Percentiles rank a stretch among this genome's conserved stretches.
These are phyloP conservation scores for Tolypocladium capitatum DNA, from an alignment of 2,329 filamentous ascomycete genomes.

Conservation along the genomic window DNA sequence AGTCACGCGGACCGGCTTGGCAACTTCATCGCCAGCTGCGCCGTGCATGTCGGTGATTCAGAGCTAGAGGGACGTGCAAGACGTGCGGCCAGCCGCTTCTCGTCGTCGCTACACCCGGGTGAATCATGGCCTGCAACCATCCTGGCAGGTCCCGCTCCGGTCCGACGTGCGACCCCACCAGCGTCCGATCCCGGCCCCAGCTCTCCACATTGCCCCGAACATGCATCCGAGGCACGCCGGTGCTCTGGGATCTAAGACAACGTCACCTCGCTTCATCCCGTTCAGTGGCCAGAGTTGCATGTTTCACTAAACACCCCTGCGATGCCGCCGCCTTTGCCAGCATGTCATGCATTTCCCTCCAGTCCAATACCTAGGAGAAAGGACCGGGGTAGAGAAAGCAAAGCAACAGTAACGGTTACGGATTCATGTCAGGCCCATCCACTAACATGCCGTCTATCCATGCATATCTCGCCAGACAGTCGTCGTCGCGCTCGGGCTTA, in stretches of 20 bases:
- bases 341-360: neutral
- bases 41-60: neutral
- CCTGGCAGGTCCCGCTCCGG: neutral
- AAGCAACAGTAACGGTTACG: neutral
- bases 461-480: neutral
- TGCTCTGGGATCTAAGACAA: neutral
- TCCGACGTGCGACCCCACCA: neutral
- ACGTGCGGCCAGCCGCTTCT: neutral
- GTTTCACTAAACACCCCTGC: neutral
- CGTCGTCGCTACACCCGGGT: neutral
- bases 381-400: neutral
- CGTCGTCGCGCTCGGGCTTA: neutral
- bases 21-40: neutral
- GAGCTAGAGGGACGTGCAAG: neutral
- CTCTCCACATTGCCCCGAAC: neutral
- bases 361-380: neutral
- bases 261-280: neutral
- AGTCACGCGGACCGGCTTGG: neutral
- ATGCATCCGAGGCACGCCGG: neutral
- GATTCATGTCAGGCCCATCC: neutral
- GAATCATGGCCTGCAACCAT: neutral
- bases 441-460: neutral
- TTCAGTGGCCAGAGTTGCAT: neutral
- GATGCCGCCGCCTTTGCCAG: neutral
- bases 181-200: neutral